Base-by-base conservation (phyloP, 2,329 filamentous ascomycete genomes). In the Ceratocystis cacaofunesta region DNA sequence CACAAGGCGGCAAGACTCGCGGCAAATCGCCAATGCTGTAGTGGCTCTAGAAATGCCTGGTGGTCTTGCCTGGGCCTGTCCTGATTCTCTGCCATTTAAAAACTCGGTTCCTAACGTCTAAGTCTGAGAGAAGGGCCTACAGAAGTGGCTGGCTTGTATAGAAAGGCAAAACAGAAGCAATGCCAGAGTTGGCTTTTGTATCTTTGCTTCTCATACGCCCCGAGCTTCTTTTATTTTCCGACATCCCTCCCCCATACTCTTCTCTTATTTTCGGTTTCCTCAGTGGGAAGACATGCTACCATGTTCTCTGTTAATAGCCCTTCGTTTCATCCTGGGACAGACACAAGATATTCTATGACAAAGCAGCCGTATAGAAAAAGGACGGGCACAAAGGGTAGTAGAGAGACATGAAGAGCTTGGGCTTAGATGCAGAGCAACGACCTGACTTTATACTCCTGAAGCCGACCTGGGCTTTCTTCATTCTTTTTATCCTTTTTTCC, bases 21-120 rank as follows among this genome's bases (percentile, higher is more conserved):
- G 52, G 52, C 52, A 58, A 30, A 58, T 58, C 12, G 52, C 32
- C 52, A 30, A 58, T 58, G 52, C 52, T 58, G 52, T 58, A 58
- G 52, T 36, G 52, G 52, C 52, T 36, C 30, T 58, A 58, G 52
- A 58, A 58, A 58, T 58, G 52, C 52, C 52, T 30, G 62, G 28
- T 28, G 6, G 12, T 28, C 43, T n/a, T 44, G 17, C 28, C n/a
- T 22, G 5, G 19, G 8, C 1, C 12, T 48, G 6, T 48, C n/a
- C 30, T 62, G 4, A 10, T 41, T 41, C 36, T 41, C 10, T 12
- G 10, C 36, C 36, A 8, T 41, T 41, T 41, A 41, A 12, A 41
- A 41, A 41, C 10, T 41, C 10, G 36, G 36, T 41, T 41, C 36
- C 36, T 41, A 41, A 41, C 36, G 10, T 41, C 10, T 41, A 41